These are phyloP conservation scores for Citrus medica DNA, from an alignment of 345 rosid genomes.

Conservation along the genomic window DNA sequence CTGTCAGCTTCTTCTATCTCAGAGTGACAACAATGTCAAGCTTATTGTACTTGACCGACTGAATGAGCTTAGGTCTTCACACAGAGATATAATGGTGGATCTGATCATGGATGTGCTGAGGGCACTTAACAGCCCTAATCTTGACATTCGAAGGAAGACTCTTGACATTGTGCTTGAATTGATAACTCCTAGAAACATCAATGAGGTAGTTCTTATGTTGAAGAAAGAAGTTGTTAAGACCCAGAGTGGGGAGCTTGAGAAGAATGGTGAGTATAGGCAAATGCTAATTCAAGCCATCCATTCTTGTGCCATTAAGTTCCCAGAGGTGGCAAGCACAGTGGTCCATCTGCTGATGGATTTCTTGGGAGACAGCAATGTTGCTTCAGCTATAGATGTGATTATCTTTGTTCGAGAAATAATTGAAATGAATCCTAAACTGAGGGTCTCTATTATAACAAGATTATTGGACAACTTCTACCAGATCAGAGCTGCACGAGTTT, in stretches of 20 bases:
- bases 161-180: slow-evolving; percentile 81
- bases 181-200: slow-evolving; percentile 73
- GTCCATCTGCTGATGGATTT: slow-evolving; percentile 92
- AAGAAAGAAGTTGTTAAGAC: slow-evolving; percentile 95
- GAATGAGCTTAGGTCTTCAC: slow-evolving; percentile 66
- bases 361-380: slow-evolving; percentile 84
- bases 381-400: slow-evolving; percentile 81
- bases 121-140: slow-evolving; percentile 87
- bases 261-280: slow-evolving; percentile 87
- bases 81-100: slow-evolving; percentile 82
- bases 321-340: slow-evolving; percentile 91
- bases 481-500: slow-evolving; percentile 82
- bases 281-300: slow-evolving; percentile 95
- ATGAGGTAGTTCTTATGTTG: slow-evolving; percentile 71
- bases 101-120: slow-evolving; percentile 87
- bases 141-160: slow-evolving; percentile 81
- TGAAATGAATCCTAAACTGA: slow-evolving; percentile 75
- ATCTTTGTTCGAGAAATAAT: slow-evolving; percentile 82
- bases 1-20: slow-evolving; percentile 77
- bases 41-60: slow-evolving; percentile 84
- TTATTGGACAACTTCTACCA: slow-evolving; percentile 85
- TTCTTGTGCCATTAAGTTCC: slow-evolving; percentile 86
- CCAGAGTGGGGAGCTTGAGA: slow-evolving; percentile 84
- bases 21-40: slow-evolving; percentile 90
- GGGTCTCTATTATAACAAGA: slow-evolving; percentile 88